Evolutionary conservation across 345 rosid species (phyloP).

Genomic region (Corchorus olitorius): DNA sequence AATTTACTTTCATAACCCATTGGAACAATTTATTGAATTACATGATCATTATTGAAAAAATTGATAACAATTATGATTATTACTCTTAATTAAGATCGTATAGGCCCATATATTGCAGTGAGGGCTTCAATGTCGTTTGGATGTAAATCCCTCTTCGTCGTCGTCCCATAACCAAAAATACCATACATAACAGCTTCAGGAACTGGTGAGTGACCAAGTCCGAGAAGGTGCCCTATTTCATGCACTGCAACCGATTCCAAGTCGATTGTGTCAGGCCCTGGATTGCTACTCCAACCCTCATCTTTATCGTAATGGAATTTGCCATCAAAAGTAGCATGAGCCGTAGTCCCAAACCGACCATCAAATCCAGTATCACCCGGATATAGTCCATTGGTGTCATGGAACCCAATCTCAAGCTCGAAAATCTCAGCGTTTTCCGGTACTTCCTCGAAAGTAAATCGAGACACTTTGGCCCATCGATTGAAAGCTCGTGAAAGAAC

Average conservation of each 20-base stretch:
- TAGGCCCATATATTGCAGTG: too few species aligned
- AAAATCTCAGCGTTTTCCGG: background rate
- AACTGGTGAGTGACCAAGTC: constrained; percentile 14
- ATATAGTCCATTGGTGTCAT: background rate
- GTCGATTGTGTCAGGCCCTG: background rate
- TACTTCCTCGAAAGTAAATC: constrained; percentile 14
- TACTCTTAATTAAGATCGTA: too few species aligned
- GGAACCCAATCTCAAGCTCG: constrained; percentile 16
- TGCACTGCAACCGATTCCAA: constrained; percentile 28
- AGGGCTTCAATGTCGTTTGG: background rate
- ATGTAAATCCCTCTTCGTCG: background rate
- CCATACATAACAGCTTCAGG: constrained; percentile 21
- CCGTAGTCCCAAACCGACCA: background rate
- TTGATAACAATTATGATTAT: too few species aligned
- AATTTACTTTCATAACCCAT: too few species aligned
- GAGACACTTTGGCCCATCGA: constrained; percentile 6
- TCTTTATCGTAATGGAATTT: constrained; percentile 21
- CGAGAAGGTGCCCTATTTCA: constrained; percentile 27
- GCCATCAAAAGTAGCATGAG: too few species aligned
- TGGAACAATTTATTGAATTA: too few species aligned
- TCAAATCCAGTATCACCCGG: background rate
- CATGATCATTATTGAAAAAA: too few species aligned
- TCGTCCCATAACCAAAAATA: background rate
- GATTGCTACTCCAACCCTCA: constrained; percentile 11
- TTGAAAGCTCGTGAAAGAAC: background rate